Base-by-base conservation (phyloP, 2,329 filamentous ascomycete species). In the Coniochaeta prunicola region DNA sequence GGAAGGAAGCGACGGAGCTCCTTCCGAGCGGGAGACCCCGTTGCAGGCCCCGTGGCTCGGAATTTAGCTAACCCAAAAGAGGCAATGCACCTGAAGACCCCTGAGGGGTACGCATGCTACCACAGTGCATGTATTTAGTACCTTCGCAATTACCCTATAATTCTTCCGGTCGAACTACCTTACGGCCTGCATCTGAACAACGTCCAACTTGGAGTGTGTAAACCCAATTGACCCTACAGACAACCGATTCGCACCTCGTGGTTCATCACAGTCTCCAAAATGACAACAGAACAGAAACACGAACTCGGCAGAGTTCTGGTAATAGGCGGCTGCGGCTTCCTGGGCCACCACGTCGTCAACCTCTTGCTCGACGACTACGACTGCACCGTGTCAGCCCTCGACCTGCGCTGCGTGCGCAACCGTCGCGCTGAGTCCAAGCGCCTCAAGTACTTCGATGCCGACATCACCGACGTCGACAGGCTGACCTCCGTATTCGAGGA, bases 281-380 rank as follows among this genome's bases (percentile, higher is more conserved):
- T 28, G 34, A 71, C 71, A 68, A 60, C 65, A 10, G 59, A 66
- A 6, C 65, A 68, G 63, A 73, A 78, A 66, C 73, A 73, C 62
- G 64, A 72, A 58, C 78, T 92, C 57, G 89, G 89, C 69, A 84
- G 81, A 64, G 88, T 92, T 67, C 80, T 92, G 65, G 86, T 94
- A 65, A 86, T 93, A 65, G 90, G 90, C 68, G 90, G 90, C 70
- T 92, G 90, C 71, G 90, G 90, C 64, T 93, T 94, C 75, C 81
- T 94, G 17, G 90, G 90, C 70, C 87, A 90, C 75, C 89, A 93
- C 75, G 87, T 93, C 65, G 87, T 93, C 69, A 83, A 87, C 73
- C 81, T 90, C 68, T 80, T 91, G 59, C 78, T 90, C 67, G 81
- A 83, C 68, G 81, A 84, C 72, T 84, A 77, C 69, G 77, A 78